Evolutionary conservation across 768 basidiomycete species (phyloP), one percentile per base, ranked within the genome.

Genomic region (Lentinula boryana): DNA sequence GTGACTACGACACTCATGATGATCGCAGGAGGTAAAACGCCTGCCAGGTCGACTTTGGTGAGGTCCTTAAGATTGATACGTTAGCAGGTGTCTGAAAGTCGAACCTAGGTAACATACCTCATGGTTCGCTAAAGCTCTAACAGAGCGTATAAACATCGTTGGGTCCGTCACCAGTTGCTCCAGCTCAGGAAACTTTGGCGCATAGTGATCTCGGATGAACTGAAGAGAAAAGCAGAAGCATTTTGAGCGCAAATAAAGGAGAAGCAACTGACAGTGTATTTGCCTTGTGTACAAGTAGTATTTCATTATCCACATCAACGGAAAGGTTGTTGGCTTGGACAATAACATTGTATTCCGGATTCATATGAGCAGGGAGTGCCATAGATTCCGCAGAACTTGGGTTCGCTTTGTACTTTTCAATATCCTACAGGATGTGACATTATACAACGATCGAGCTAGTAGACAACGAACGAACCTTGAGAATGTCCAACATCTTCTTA

Each of bases 151-250:
- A 75, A 93, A 98, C 80, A 95, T 91, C 53, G 85, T 80, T 7
- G 97, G 91, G 66, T 98, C 95, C 3, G 87, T 84, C 18, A 99
- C 91, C 35, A 99, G 84, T 67, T 97, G 93, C 72, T 98, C 97
- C 32, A 99, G 84, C 68, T 98, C 97, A 31, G 97, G 96, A 72
- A 99, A 99, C 64, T 93, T 91, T 32, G 90, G 82, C 0, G 90
- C 85, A 71, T 98, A 99, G 74, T 98, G 96, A 71, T 99, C 97
- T 63, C 97, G 88, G 69, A 98, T 95, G 80, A 98, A 98, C 91
- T 95, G 66, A 8, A 64, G 35, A 60, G 54, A 63, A 16, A 50
- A 10, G 36, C 51, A 50, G 38, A 61, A 62, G 60, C 31, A 60
- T 59, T 66, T 60, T 70, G 59, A 68, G 56, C 60, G 33, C 48